Evolutionary conservation across 805 yeast genomes (phyloP).

Genomic region (Teunomyces cretensis): DNA sequence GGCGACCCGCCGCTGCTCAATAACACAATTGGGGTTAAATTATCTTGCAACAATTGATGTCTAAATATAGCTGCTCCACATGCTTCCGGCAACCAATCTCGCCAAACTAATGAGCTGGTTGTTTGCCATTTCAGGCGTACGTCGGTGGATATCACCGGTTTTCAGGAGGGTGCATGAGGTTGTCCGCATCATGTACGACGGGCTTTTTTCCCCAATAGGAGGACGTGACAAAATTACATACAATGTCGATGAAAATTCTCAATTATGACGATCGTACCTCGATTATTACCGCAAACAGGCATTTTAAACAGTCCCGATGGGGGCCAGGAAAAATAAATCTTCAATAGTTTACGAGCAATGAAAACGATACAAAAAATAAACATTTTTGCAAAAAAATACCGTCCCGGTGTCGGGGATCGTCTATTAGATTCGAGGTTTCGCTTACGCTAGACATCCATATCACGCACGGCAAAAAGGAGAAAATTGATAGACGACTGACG

Average conservation of each 20-base stretch:
- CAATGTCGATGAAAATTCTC: not conserved
- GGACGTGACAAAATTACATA: not conserved
- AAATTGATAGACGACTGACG: no score
- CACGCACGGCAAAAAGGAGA: not conserved
- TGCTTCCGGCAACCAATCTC: no score
- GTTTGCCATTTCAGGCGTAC: no score
- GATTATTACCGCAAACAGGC: slow-evolving; percentile 1
- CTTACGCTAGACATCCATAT: not conserved
- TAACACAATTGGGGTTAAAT: no score
- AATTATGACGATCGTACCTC: not conserved
- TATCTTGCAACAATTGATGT: no score
- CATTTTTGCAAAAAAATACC: not conserved
- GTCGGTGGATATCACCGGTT: no score
- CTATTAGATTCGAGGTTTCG: not conserved
- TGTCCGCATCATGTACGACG: not conserved
- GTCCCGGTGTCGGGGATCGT: not conserved
- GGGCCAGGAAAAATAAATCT: not conserved
- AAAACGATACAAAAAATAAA: slow-evolving; percentile 1
- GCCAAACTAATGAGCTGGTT: no score
- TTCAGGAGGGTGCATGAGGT: no score
- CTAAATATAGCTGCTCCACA: no score
- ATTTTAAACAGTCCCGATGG: not conserved
- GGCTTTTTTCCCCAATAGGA: not conserved
- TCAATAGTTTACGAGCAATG: not conserved
- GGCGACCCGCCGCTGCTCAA: no score